Evolutionary conservation across 139 green algal species (phyloP).

Genomic region (Chlamydomonas schloesseri): DNA sequence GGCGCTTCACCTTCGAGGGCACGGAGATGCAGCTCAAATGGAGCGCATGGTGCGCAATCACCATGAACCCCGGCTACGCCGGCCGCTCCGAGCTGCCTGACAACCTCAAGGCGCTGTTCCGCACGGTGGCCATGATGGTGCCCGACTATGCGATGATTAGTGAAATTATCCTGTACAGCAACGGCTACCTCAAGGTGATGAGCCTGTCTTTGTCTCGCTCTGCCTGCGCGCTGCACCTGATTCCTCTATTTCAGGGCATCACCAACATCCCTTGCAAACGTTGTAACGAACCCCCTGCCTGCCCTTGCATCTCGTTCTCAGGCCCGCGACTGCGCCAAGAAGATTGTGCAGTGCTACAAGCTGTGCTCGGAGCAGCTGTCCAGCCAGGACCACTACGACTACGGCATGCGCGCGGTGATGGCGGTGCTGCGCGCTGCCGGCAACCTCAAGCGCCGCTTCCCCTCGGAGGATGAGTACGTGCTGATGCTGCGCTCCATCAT

Average conservation of each 20-base stretch:
- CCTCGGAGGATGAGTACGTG: conserved; percentile 78
- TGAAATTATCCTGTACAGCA: conserved; percentile 84
- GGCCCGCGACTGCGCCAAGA: conserved; percentile 79
- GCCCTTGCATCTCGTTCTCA: conserved; percentile 4
- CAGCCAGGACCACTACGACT: conserved; percentile 87
- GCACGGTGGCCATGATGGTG: conserved; percentile 85
- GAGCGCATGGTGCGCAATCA: conserved; percentile 74
- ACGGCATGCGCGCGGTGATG: conserved; percentile 87
- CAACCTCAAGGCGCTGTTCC: conserved; percentile 85
- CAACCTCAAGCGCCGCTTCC: conserved; percentile 72
- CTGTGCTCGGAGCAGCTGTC: conserved; percentile 89
- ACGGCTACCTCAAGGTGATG: conserved; percentile 40
- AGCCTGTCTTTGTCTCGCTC: too few species aligned
- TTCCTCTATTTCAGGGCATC: too few species aligned
- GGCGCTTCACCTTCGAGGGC: conserved; percentile 83
- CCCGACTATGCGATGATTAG: conserved; percentile 84
- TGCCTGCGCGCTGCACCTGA: too few species aligned
- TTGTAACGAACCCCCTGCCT: too few species aligned
- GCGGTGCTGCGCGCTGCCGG: conserved; percentile 79
- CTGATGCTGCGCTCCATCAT: conserved; percentile 86
- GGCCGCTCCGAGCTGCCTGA: conserved; percentile 75
- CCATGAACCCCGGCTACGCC: conserved; percentile 84
- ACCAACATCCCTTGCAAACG: too few species aligned
- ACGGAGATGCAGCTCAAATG: conserved; percentile 78
- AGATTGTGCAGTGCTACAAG: conserved; percentile 90